phyloP scores from a whole-genome alignment of 2,329 filamentous ascomycete genomes.

The Fusarium gaditjirri region DNA sequence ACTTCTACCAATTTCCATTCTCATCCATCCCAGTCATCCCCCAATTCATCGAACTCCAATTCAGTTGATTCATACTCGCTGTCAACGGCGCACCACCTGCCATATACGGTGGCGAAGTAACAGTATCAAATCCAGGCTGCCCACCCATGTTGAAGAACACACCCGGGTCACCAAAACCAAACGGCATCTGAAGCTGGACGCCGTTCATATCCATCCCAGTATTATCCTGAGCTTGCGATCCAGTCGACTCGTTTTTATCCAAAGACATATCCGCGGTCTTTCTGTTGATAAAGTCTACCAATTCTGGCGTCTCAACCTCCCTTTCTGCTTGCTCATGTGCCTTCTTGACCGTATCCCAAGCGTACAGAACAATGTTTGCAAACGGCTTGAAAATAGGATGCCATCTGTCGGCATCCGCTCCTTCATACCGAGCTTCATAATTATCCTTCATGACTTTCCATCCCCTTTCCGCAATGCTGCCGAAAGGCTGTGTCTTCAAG shows the following conservation, averaged over 20 bases:
- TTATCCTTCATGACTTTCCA: conserved; percentile 12
- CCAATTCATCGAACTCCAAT: conserved; percentile 3
- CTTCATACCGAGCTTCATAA: not conserved
- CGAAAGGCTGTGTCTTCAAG: conserved; percentile 31
- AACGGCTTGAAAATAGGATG: not conserved
- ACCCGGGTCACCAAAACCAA: not conserved
- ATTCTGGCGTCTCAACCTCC: not conserved
- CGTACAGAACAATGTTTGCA: not conserved
- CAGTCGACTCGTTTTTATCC: accelerated
- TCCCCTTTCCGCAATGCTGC: not conserved
- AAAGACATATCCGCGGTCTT: not conserved
- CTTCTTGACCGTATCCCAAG: not conserved
- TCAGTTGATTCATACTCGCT: not conserved
- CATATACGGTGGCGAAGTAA: not conserved
- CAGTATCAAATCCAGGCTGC: not conserved
- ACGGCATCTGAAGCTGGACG: not conserved
- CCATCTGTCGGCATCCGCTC: not conserved
- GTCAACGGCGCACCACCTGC: not conserved
- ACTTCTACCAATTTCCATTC: not conserved
- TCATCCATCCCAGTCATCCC: not conserved
- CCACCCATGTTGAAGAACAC: not conserved
- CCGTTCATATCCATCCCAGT: not conserved
- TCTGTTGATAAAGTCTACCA: not conserved
- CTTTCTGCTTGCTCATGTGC: not conserved
- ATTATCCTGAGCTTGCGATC: accelerated